phyloP scores from a whole-genome alignment of 1,139 yeast species.

The Sugiyamaella novakii region DNA sequence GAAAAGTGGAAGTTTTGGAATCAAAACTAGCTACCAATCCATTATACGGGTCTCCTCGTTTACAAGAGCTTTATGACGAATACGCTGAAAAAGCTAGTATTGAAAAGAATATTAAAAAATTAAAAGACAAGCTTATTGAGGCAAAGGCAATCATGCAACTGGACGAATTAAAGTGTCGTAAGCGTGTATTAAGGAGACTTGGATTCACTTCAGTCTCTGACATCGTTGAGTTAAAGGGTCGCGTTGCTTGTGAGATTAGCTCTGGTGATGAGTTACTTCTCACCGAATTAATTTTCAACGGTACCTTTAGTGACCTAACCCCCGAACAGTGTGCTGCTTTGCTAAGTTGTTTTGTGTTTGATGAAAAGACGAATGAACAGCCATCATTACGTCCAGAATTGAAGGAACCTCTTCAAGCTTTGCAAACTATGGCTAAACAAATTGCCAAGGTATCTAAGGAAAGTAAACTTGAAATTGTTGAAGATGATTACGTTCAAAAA shows the following conservation, averaged over 20 bases:
- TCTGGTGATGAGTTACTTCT: slow-evolving; percentile 81
- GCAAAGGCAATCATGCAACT: slow-evolving; percentile 91
- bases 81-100: slow-evolving; percentile 67
- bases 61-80: slow-evolving; percentile 60
- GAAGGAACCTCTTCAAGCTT: slow-evolving; percentile 80
- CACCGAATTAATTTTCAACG: slow-evolving; percentile 91
- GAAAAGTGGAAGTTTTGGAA: slow-evolving; percentile 81
- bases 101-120: slow-evolving; percentile 59
- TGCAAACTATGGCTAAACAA: slow-evolving; percentile 87
- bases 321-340: slow-evolving; percentile 93
- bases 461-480: slow-evolving; percentile 83
- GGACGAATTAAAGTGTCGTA: slow-evolving; percentile 90
- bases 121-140: slow-evolving; percentile 68
- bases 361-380: slow-evolving; percentile 87
- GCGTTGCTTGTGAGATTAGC: slow-evolving; percentile 95
- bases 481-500: slow-evolving; percentile 86
- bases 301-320: slow-evolving; percentile 83
- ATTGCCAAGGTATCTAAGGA: slow-evolving; percentile 88
- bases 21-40: slow-evolving; percentile 71
- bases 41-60: slow-evolving; percentile 63
- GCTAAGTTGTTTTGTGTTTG: slow-evolving; percentile 93
- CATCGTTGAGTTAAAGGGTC: slow-evolving; percentile 91
- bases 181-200: slow-evolving; percentile 80
- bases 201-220: slow-evolving; percentile 82
- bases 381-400: slow-evolving; percentile 86